A percentile compares a stretch with the other conserved stretches of the same genome.
These are phyloP conservation scores for Aquilaria yunnanensis DNA, from an alignment of 345 rosid genomes.

Conservation along the genomic window DNA sequence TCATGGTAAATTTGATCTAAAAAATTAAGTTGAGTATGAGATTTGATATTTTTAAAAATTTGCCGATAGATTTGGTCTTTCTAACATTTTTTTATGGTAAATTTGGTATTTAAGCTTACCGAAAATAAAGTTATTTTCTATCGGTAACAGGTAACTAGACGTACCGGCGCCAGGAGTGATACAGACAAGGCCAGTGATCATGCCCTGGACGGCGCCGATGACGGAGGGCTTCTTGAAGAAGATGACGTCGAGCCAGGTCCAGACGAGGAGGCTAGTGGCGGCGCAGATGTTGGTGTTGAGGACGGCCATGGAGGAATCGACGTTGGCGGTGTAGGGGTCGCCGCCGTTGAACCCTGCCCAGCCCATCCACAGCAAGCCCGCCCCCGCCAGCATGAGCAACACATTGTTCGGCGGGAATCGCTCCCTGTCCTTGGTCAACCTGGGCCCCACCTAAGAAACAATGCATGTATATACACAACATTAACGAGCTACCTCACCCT, in stretches of 20 bases:
- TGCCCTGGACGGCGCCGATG: constrained; percentile 51
- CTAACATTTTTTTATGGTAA: too few relatives aligned
- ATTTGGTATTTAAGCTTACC: too few relatives aligned
- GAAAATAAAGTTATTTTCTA: too few relatives aligned
- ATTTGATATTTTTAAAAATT: too few relatives aligned
- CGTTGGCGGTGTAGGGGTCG: constrained; percentile 40
- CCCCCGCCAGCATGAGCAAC: constrained; percentile 35
- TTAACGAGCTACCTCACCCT: too few relatives aligned
- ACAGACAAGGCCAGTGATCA: constrained; percentile 51
- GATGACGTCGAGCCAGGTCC: constrained; percentile 55
- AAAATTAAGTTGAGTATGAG: too few relatives aligned
- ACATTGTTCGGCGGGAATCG: constrained; percentile 44
- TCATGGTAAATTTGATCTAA: too few relatives aligned
- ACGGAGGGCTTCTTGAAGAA: constrained; percentile 49
- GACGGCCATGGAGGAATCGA: constrained; percentile 43
- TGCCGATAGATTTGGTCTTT: too few relatives aligned
- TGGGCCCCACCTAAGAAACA: constrained; percentile 38
- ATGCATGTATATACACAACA: too few relatives aligned
- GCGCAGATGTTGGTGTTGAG: constrained; percentile 49
- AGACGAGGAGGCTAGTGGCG: constrained; percentile 44
- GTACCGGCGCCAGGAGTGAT: constrained; percentile 54
- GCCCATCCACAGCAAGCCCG: constrained; percentile 50
- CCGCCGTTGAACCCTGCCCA: constrained; percentile 58
- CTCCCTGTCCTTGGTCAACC: constrained; percentile 35
- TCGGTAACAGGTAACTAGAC: too few relatives aligned